Base-by-base conservation (phyloP, 805 yeast species). In the Saccharomycopsis malanga region DNA sequence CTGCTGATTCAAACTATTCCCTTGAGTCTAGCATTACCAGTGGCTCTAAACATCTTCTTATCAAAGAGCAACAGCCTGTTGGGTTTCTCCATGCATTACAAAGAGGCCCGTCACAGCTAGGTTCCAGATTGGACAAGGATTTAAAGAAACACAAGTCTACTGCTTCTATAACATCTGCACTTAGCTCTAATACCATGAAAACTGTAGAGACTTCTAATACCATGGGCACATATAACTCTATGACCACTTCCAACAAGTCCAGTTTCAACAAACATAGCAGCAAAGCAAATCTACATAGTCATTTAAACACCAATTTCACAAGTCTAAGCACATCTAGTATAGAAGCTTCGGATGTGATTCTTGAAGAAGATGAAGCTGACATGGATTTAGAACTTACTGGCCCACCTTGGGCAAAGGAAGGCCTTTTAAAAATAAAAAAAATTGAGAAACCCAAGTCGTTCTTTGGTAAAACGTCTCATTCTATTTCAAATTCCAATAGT, bases 341-440 rank as follows among this genome's bases (percentile, higher is more conserved):
- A 15, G 46, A 42, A 23, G 45, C 50, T 10, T 42, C 50, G 9
- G 50, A 46, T 29, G 34, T 42, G n/a, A 46, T 46, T 18, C 14
- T 42, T 36, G 50, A 46, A 38, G 70, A 66, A 54, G 72, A 73
- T 53, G 71, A 71, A 27, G 72, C 70, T 49, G 87, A 82, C 60
- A 69, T 75, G 53, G 75, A 74, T 34, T 66, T 82, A 48, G 88
- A 81, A 57, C 66, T 78, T 39, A 72, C 72, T 44, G 91, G 91
- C 1, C 79, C 89, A 0, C 91, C 93, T 1, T 83, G 86, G 77
- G 71, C 80, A 48, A 81, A 83, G 58, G 91, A 83, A 63, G 91
- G 93, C 1, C 57, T 83, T 32, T 66, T 80, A 54, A 69, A 73
- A 50, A 41, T 49, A 17, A 52, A 52, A 29, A 45, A 39, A 34